Conservation (phyloP, 1,139 yeast species). For the Hansenula sp. region DNA sequence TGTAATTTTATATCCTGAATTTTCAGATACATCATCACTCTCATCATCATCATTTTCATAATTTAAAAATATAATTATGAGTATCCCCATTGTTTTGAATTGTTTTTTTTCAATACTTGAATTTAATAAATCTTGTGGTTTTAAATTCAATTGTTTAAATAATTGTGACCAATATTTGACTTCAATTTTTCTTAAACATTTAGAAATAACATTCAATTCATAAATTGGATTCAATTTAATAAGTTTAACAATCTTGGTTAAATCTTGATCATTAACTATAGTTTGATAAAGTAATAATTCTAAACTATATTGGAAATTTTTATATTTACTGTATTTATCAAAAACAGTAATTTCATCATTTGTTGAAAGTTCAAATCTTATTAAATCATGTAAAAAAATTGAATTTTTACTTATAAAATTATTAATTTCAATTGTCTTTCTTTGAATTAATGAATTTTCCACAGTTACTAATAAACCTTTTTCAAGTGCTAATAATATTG, state of each 20-base stretch:
- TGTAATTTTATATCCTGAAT: conserved; percentile 17
- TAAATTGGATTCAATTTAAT: conserved; percentile 24
- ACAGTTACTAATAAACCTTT: conserved; percentile 22
- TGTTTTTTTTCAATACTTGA: conserved; percentile 34
- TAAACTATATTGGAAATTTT: conserved; percentile 44
- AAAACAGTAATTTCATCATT: conserved; percentile 5
- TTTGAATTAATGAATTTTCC: conserved; percentile 18
- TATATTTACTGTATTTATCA: conserved; percentile 32
- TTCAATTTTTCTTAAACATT: conserved; percentile 65
- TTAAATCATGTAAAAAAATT: conserved; percentile 24
- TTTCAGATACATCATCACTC: conserved; percentile 5
- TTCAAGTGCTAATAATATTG: conserved; percentile 16
- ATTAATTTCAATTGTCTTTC: conserved; percentile 16
- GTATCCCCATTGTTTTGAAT: conserved; percentile 39
- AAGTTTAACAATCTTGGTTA: conserved; percentile 8
- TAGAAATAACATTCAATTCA: conserved; percentile 45
- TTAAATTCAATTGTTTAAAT: conserved; percentile 35
- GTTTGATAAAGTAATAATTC: conserved; percentile 37
- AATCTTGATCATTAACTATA: conserved; percentile 23
- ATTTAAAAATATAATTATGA: conserved; percentile 42
- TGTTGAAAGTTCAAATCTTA: conserved; percentile 20
- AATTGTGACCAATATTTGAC: conserved; percentile 54
- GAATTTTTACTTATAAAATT: conserved; percentile 18
- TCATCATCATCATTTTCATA: conserved; percentile 18
- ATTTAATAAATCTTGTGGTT: conserved; percentile 35